These are phyloP conservation scores for Gracilaria domingensis DNA, from an alignment of 23 red algal species.

Conservation along the genomic window DNA sequence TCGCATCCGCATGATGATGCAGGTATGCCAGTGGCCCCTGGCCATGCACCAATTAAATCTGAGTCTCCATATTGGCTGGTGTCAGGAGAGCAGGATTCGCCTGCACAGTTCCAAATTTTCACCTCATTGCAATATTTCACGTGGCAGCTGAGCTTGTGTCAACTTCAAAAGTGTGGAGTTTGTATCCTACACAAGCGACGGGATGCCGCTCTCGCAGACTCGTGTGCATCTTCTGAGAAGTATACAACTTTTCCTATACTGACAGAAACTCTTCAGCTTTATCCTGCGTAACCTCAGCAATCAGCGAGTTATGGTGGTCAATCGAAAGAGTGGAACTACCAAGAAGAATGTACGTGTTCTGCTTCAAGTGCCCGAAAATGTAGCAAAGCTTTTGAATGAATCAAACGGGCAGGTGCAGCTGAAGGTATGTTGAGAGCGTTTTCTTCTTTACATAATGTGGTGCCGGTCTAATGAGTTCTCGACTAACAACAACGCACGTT, in stretches of 20 bases:
- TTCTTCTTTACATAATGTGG: too few relatives aligned
- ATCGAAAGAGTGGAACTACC: not conserved
- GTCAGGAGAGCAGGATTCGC: not conserved
- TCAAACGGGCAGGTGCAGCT: not conserved
- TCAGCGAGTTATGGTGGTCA: not conserved
- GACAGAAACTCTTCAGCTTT: too few relatives aligned
- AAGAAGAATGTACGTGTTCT: constrained; percentile 10
- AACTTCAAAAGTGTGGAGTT: too few relatives aligned
- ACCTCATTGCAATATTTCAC: too few relatives aligned
- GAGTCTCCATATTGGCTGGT: not conserved
- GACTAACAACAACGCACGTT: not conserved
- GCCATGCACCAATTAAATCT: not conserved
- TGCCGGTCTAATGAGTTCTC: not conserved
- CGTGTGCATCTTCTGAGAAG: too few relatives aligned
- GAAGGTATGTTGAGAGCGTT: constrained; percentile 2
- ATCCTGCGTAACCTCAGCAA: too few relatives aligned
- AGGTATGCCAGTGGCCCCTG: not conserved
- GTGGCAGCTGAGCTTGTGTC: too few relatives aligned
- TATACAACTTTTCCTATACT: too few relatives aligned
- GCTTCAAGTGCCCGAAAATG: constrained; percentile 22
- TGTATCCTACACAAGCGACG: too few relatives aligned
- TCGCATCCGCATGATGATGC: not conserved
- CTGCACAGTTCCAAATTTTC: not conserved
- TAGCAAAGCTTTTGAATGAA: constrained; percentile 25
- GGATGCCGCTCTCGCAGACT: too few relatives aligned